phyloP scores from a whole-genome alignment of 129 eudicot species.

The Flaveria robusta region DNA sequence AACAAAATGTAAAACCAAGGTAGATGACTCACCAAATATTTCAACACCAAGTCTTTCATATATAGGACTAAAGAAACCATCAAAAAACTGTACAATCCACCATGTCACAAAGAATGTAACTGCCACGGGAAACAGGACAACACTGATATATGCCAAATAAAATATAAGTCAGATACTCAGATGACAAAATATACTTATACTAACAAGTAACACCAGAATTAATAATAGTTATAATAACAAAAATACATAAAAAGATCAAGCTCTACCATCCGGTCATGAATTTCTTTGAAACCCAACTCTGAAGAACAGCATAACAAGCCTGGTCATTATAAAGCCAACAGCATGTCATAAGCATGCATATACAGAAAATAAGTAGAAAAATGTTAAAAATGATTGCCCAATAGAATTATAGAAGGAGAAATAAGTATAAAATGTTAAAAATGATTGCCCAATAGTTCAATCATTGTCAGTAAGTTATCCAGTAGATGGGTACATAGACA shows the following conservation, averaged over 20 bases:
- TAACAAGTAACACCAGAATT: neutral
- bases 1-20: neutral
- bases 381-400: no score
- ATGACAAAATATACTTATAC: no score
- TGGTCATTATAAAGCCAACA: conserved; percentile 36
- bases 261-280: conserved; percentile 95
- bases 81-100: conserved; percentile 97
- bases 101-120: conserved; percentile 88
- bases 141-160: conserved; percentile 47
- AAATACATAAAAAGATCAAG: conserved; percentile 4
- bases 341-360: conserved; percentile 12
- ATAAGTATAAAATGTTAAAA: no score
- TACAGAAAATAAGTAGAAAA: no score
- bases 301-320: conserved; percentile 98
- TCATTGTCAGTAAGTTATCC: no score
- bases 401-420: no score
- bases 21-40: conserved; percentile 68
- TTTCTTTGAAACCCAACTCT: conserved; percentile 95
- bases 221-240: neutral
- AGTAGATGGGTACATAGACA: no score
- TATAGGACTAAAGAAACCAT: conserved; percentile 96
- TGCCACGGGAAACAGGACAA: conserved; percentile 91
- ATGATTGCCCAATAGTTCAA: no score
- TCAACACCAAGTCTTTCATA: conserved; percentile 88
- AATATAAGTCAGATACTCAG: conserved; percentile 4